Evolutionary conservation across 495 filamentous ascomycete genomes (phyloP), one percentile per base, ranked within the genome.

Genomic region (Tirmania nivea): DNA sequence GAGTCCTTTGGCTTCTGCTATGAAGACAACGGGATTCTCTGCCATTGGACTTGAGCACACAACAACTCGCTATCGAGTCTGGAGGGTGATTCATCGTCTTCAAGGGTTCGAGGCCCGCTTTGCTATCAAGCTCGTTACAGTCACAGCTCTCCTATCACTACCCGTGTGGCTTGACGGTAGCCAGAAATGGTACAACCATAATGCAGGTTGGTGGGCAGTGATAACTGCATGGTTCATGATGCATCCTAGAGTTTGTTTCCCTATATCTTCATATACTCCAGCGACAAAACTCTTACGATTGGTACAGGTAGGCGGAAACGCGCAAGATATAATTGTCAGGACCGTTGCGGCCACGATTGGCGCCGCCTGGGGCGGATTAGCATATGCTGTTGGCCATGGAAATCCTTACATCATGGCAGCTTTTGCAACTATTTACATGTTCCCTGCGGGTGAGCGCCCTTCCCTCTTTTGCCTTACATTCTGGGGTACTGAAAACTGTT

Each of bases 61-160:
- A 34, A 66, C 60, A 14, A 52, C 70, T 6, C 63, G 75, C 35
- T 70, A 71, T 53, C 58, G 52, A 36, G 49, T 71, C 4, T 78
- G 75, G 75, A 53, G 57, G 31, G 34, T 73, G 10, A 53, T 76
- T 0, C 75, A 77, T 55, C 67, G 71, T 6, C 52, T 78, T 9
- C 75, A 78, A 55, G 73, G 73, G 1, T 78, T 76, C 51, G 75
- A 78, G 54, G 70, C 70, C 36, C 68, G 72, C 21, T 78, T 76
- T 62, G 75, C 75, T 14, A 66, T 78, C 52, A 78, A 77, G 63
- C 72, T 75, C 8, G 67, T 68, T 10, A 56, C 73, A 9, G 67
- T 73, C 36, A 76, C 68, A 8, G 68, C 69, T 2, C 52, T 75
- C 9, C 60, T 78, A 10, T 70, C 75, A 8, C 58, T 76, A 47